A percentile compares a stretch with the other conserved stretches of the same genome.
phyloP scores from a whole-genome alignment of 352 stramenopile genomes.

The Phytophthora gonapodyides region DNA sequence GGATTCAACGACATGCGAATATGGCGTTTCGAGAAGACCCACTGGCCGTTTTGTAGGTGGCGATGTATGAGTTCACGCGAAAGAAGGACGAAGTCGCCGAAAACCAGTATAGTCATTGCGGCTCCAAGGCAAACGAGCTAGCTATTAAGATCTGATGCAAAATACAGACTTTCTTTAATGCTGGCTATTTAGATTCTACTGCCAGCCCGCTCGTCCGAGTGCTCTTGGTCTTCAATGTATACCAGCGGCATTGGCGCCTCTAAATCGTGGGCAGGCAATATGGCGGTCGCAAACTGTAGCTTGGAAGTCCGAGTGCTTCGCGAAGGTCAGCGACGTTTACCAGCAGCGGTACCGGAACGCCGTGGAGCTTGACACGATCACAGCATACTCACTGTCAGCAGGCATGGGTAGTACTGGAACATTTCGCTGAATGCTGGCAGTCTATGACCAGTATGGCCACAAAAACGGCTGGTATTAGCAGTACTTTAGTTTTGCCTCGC shows the following conservation, averaged over 20 bases:
- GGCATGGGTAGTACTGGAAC: no score
- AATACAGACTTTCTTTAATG: background rate
- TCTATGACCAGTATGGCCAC: no score
- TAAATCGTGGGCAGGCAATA: constrained; percentile 1
- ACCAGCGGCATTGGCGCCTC: background rate
- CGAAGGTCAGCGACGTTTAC: constrained; percentile 12
- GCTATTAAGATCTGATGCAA: constrained; percentile 6
- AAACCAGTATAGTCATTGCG: constrained; percentile 7
- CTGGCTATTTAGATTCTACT: no score
- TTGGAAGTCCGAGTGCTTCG: constrained; percentile 2
- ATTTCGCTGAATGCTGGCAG: no score
- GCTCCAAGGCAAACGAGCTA: constrained; percentile 12
- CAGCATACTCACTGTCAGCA: background rate
- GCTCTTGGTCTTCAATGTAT: constrained; percentile 12
- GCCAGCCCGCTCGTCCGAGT: background rate
- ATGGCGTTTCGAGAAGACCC: constrained; percentile 14
- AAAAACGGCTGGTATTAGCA: no score
- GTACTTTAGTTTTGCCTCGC: no score
- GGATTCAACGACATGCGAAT: constrained; percentile 11
- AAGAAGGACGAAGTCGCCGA: no score
- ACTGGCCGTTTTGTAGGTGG: background rate
- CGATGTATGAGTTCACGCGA: background rate
- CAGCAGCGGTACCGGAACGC: constrained; percentile 8
- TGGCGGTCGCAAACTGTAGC: constrained; percentile 11
- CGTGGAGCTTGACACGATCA: constrained; percentile 2